Conservation (phyloP, 2,329 filamentous ascomycete species). For the Aureobasidium leucospermi region DNA sequence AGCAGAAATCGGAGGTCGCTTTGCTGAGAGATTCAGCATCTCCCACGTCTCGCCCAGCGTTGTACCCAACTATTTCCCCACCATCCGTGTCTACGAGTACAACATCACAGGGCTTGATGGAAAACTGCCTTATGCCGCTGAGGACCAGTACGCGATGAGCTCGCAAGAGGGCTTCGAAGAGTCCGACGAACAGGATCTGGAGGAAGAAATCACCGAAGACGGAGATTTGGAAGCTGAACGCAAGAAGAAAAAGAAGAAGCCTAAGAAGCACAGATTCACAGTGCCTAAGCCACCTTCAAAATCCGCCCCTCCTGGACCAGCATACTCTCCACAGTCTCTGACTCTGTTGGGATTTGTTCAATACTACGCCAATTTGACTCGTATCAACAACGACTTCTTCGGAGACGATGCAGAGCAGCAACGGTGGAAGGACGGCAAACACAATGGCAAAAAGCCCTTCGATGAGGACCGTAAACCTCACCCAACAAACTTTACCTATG, state of each 20-base stretch:
- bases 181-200: constrained; percentile 11
- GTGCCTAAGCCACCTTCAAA: constrained; percentile 65
- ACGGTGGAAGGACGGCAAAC: constrained; percentile 59
- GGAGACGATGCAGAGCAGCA: constrained; percentile 22
- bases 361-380: constrained; percentile 89
- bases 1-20: constrained; percentile 68
- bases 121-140: background rate
- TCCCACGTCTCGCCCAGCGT: constrained; percentile 78
- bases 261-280: constrained; percentile 46
- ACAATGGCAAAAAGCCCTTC: constrained; percentile 50
- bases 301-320: constrained; percentile 70
- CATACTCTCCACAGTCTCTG: constrained; percentile 78
- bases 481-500: constrained; percentile 60
- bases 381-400: constrained; percentile 67
- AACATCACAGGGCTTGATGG: constrained; percentile 71
- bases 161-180: background rate
- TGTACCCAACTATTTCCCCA: constrained; percentile 71
- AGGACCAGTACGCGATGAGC: constrained; percentile 7
- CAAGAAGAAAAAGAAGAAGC: constrained; percentile 47
- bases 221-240: constrained; percentile 30
- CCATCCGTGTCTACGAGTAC: constrained; percentile 85
- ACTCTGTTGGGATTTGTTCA: constrained; percentile 77
- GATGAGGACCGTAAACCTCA: constrained; percentile 45
- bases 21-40: constrained; percentile 77
- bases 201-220: background rate